phyloP scores from a whole-genome alignment of 495 filamentous ascomycete genomes.

The Talaromyces thailandensis region DNA sequence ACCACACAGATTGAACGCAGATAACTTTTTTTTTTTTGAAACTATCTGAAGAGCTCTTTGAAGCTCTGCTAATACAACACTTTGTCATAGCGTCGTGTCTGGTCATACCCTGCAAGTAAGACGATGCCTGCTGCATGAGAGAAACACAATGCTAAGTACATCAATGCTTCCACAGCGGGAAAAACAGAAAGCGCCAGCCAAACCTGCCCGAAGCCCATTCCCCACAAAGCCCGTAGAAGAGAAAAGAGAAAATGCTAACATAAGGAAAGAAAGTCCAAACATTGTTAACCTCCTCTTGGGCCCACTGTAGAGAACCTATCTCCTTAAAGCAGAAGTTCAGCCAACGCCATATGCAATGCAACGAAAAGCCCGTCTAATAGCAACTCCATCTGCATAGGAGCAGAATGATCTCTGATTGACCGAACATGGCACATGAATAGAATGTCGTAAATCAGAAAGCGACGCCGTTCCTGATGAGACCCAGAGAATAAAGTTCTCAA shows the following conservation, averaged over 20 bases:
- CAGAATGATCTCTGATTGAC: background rate
- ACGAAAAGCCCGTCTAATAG: slow-evolving; percentile 32
- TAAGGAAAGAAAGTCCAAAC: slow-evolving; percentile 20
- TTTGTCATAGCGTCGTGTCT: background rate
- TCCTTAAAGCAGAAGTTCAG: slow-evolving; percentile 38
- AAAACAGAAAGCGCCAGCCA: slow-evolving; percentile 21
- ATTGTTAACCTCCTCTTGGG: slow-evolving; percentile 23
- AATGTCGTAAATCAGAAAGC: background rate
- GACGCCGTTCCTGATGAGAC: slow-evolving; percentile 14
- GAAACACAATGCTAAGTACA: slow-evolving; percentile 10
- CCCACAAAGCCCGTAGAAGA: slow-evolving; percentile 35
- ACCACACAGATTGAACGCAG: background rate
- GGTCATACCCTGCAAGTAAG: background rate
- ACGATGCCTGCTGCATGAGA: background rate
- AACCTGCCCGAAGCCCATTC: slow-evolving; percentile 25
- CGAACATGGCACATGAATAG: background rate
- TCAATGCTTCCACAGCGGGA: slow-evolving; percentile 18
- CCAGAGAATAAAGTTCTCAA: slow-evolving; percentile 5
- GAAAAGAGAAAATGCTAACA: slow-evolving; percentile 13
- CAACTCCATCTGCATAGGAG: slow-evolving; percentile 1
- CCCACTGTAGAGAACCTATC: slow-evolving; percentile 26
- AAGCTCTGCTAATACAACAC: slow-evolving; percentile 2
- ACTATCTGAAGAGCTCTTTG: slow-evolving; percentile 1
- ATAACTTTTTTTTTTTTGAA: slow-evolving; percentile 2
- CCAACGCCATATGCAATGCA: slow-evolving; percentile 37